phyloP scores from a whole-genome alignment of 2,329 filamentous ascomycete species.

The Xylaria sp. region DNA sequence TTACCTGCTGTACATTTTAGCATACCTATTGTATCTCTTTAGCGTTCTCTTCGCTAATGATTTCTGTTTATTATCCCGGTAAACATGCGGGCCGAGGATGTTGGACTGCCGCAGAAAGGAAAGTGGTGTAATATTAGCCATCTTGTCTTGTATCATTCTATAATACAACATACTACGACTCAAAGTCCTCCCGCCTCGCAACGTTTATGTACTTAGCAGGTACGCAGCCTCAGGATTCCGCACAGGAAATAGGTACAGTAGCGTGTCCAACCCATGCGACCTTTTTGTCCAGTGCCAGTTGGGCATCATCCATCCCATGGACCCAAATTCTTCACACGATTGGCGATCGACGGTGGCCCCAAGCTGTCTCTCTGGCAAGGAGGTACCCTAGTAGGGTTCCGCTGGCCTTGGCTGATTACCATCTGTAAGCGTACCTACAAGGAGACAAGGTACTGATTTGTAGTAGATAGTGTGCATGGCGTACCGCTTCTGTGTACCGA shows the following conservation, averaged over 20 bases:
- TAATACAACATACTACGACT: not conserved
- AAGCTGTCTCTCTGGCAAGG: not conserved
- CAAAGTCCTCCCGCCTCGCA: not conserved
- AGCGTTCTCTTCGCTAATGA: not conserved
- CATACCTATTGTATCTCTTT: too few species aligned
- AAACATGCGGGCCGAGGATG: slow-evolving; percentile 5
- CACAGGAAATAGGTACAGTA: too few species aligned
- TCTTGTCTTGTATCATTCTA: not conserved
- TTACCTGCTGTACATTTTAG: too few species aligned
- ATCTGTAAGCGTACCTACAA: too few species aligned
- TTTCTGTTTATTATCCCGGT: not conserved
- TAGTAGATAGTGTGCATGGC: too few species aligned
- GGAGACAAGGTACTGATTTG: too few species aligned
- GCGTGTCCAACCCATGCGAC: not conserved
- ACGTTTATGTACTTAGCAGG: too few species aligned
- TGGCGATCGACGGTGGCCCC: not conserved
- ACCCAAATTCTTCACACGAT: not conserved
- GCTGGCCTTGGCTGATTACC: slow-evolving; percentile 4
- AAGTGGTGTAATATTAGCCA: slow-evolving; percentile 3
- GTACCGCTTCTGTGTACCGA: not conserved
- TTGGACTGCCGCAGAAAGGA: slow-evolving; percentile 11
- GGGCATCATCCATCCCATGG: slow-evolving; percentile 20
- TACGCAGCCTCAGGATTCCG: too few species aligned
- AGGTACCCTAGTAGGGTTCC: not conserved
- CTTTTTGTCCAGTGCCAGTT: slow-evolving; percentile 9